Base-by-base conservation (phyloP, 2,329 filamentous ascomycete species). In the Aciculosporium take region DNA sequence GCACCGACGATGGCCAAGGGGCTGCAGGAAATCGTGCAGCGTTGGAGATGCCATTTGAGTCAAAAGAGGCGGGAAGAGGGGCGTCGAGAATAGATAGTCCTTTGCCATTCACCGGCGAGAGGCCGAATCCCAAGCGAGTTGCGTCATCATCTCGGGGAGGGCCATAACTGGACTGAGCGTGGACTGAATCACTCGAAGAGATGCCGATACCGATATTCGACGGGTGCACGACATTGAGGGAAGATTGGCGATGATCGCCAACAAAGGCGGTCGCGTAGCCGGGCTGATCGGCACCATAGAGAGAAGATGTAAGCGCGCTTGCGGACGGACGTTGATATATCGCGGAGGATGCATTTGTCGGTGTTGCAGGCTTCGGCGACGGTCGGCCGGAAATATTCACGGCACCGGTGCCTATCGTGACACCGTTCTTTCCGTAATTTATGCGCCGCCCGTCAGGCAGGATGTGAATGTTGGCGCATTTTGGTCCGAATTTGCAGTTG, bases 401-500 rank as follows among this genome's bases (percentile, higher is more conserved):
- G 39, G 70, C 66, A 41, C 67, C 62, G 59, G 59, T 69, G 56
- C 66, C 77, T 61, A 74, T 76, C 46, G 69, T 82, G 67, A 71
- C 83, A 66, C 74, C 74, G 54, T 76, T 76, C 57, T 78, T 79
- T 53, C 75, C 71, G 53, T 81, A 81, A 63, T 95, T 95, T 58
- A 96, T 85, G 57, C 89, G 78, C 53, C 86, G 80, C 45, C 91
- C 91, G 62, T 96, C 88, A 51, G 88, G 87, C 37, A 95, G 79
- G 55, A 96, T 83, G 63, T 98, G 91, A 49, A 93, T 85, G 57
- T 96, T 85, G 56, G 89, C 89, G 69, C 91, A 98, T 65, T 96
- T 96, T 48, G 86, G 84, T 47, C 91, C 91, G 60, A 96, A 98
- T 63, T 96, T 96, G 78, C 91, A 98, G 64, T 95, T 95, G 51